Evolutionary conservation across 208 protist species (phyloP), one percentile per base, ranked within the genome.

Genomic region (Wallacemonas sp.): DNA sequence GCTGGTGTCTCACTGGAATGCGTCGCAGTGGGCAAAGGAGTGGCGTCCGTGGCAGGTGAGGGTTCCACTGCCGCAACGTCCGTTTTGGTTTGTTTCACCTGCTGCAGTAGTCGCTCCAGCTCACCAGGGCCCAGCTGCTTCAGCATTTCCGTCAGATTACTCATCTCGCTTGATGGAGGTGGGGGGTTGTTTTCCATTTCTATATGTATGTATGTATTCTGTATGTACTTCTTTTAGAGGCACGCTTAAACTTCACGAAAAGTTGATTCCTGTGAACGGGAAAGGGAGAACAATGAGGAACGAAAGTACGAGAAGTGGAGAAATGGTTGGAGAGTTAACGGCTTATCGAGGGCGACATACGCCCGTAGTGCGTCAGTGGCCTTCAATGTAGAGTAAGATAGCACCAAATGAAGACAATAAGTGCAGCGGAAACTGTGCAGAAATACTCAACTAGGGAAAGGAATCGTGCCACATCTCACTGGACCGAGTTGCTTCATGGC

Each of bases 101-200:
- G 41, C 12, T 41, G 45, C 9, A 67, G 6, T 31, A 67, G 17
- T 21, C 47, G 38, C n/a, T 49, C 36, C 47, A 67, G 8, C 62
- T 67, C 47, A 24, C 21, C 46, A n/a, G 46, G 41, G 39, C 28
- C 30, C 12, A 67, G 46, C 26, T 49, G 41, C 19, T 56, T 24
- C 38, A 67, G 45, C 22, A 67, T 63, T 31, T 34, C 28, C 4
- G 51, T 58, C 30, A 58, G 51, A 9, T 58, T 2, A 24, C 41
- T 31, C 51, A 58, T 58, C 24, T 12, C n/a, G 30, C 28, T n/a
- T 2, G 5, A 58, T 6, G 36, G 14, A 6, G 14, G 36, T 14
- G 6, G 6, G 36, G 14, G 14, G 14, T 41, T 41, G 14, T 6
- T 41, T 41, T 41, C 36, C 14, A 41, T 41, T 49, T 19, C 17